A percentile compares a stretch with the other conserved stretches of the same genome.
phyloP scores from a whole-genome alignment of 208 protist species.

The Borovskyia barvae region DNA sequence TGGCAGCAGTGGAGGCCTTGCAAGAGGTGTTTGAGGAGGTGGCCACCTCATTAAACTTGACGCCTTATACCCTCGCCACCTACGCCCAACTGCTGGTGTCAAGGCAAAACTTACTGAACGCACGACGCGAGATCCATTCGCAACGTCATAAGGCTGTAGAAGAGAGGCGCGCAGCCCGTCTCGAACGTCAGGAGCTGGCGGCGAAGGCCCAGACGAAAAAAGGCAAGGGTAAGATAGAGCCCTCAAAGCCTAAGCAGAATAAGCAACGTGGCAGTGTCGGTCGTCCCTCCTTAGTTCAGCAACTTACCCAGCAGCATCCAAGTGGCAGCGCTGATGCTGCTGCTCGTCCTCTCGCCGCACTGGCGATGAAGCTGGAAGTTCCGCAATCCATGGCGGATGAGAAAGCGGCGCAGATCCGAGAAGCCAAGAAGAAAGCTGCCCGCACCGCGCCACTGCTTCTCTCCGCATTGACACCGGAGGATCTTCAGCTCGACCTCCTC shows the following conservation, averaged over 20 bases:
- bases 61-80: not conserved
- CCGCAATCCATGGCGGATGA: slow-evolving; percentile 27
- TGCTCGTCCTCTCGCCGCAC: slow-evolving; percentile 6
- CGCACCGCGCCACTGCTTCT: slow-evolving; percentile 58
- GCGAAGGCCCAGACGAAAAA: slow-evolving; percentile 40
- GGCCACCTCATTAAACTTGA: slow-evolving; percentile 6
- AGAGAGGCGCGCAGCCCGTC: slow-evolving; percentile 45
- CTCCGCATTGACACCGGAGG: slow-evolving; percentile 11
- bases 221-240: slow-evolving; percentile 38
- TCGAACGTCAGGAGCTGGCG: slow-evolving; percentile 64
- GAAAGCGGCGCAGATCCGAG: slow-evolving; percentile 32
- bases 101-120: slow-evolving; percentile 20
- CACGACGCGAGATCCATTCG: slow-evolving; percentile 23
- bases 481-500: slow-evolving; percentile 5
- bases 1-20: slow-evolving; percentile 4
- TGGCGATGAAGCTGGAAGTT: slow-evolving; percentile 9
- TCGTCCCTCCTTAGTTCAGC: not conserved
- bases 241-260: slow-evolving; percentile 30
- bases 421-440: slow-evolving; percentile 24
- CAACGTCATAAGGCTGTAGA: slow-evolving; percentile 38
- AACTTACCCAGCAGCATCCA: slow-evolving; percentile 10
- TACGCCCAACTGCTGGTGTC: slow-evolving; percentile 15
- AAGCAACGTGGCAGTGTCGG: not conserved
- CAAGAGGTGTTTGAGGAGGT: slow-evolving; percentile 4
- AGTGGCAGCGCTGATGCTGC: not conserved